Base-by-base conservation (phyloP, 257 asterid genomes). In the Petunia secreta region DNA sequence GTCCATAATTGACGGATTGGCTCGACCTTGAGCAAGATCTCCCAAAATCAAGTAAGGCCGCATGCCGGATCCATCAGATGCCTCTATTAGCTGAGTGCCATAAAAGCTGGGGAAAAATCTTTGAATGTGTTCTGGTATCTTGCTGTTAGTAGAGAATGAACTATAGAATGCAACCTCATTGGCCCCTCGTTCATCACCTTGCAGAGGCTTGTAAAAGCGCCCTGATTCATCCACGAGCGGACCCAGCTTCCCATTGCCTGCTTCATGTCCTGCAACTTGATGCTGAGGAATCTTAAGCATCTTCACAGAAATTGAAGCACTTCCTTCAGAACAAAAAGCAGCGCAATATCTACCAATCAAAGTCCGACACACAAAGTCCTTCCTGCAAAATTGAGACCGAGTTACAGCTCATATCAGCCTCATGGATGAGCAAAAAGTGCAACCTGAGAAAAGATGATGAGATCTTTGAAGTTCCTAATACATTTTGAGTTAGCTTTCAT, bases 221-320 rank as follows among this genome's bases (percentile, higher is more conserved):
- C 99, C 99, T 0, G 96, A 94, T 76, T 90, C 97, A 74, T 93
- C 99, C 11, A 91, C 63, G 14, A 93, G 96, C 11, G 99, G 98
- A 10, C 99, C 99, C 2, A 92, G 92, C 48, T 78, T 86, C 75
- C 98, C 98, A 2, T 25, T 64, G 8, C 43, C 84, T 39, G 96
- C 97, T 87, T 75, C 77, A 80, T 96, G 99, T 3, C 99, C 99
- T n/a, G 99, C 97, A 73, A 96, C 99, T 83, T 96, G 99, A 88
- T 96, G 87, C 14, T 85, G 85, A 9, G 99, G 97, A 75, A 85
- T 82, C 91, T 90, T 91, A 65, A 96, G 88, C 99, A 94, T 96
- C 86, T 53, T 67, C 60, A 53, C 68, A 74, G 79, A 41, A 46
- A 69, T 16, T 46, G 77, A 69, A 46, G 59, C 2, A 46, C 59